Conservation (phyloP, 2,329 filamentous ascomycete genomes). For the Colletotrichum sp. region DNA sequence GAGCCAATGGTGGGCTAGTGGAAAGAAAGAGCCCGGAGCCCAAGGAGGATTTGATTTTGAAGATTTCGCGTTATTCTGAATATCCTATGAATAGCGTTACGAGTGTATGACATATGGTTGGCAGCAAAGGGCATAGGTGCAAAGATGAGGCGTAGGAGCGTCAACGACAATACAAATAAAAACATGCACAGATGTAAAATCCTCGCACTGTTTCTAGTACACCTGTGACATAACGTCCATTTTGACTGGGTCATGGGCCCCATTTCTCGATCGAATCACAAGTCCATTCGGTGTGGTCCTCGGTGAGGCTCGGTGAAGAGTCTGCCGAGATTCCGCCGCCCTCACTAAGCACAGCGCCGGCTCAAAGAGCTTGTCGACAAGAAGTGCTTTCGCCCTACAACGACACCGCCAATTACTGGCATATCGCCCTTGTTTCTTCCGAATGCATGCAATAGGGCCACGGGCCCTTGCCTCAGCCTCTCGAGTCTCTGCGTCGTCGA, state of each 20-base stretch:
- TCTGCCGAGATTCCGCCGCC: slow-evolving; percentile 22
- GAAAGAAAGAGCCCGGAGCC: background rate
- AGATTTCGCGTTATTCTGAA: slow-evolving; percentile 12
- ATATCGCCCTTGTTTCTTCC: slow-evolving; percentile 13
- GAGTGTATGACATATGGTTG: background rate
- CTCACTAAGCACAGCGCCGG: slow-evolving; percentile 9
- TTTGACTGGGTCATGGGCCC: background rate
- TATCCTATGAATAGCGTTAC: background rate
- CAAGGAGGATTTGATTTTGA: background rate
- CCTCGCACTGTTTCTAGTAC: background rate
- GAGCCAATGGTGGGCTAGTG: slow-evolving; percentile 35
- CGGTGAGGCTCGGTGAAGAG: slow-evolving; percentile 15
- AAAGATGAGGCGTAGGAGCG: background rate
- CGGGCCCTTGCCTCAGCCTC: slow-evolving; percentile 26
- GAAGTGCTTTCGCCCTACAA: background rate
- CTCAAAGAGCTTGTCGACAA: background rate
- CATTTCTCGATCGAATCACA: background rate
- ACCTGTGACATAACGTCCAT: background rate
- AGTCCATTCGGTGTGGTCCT: background rate
- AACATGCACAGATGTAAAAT: background rate
- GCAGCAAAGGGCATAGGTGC: background rate
- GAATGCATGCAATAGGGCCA: slow-evolving; percentile 30
- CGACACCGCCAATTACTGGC: slow-evolving; percentile 21
- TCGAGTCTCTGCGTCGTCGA: slow-evolving; percentile 13
- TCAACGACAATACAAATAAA: background rate